These are phyloP conservation scores for Clathrospora elynae DNA, from an alignment of 2,329 filamentous ascomycete species.

Conservation along the genomic window DNA sequence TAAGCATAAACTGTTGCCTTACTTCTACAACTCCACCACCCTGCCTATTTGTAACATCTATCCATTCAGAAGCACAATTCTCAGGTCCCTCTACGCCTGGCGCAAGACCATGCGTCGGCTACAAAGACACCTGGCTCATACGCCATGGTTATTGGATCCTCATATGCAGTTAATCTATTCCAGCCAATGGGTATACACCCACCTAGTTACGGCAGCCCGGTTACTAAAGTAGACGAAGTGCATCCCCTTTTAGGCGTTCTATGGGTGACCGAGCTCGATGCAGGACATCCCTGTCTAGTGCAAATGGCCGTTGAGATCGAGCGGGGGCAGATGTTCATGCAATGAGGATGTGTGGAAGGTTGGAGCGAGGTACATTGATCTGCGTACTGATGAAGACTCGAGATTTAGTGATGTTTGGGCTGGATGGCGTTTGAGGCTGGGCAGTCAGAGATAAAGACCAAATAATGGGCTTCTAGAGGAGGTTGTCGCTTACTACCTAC, in stretches of 20 bases:
- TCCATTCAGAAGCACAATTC: too few species aligned
- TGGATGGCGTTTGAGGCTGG: background rate
- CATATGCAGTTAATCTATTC: conserved; percentile 15
- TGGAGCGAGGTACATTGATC: background rate
- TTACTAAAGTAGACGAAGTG: conserved; percentile 12
- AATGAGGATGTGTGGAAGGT: conserved; percentile 1
- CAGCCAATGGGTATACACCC: conserved; percentile 16
- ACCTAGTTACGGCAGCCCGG: conserved; percentile 12
- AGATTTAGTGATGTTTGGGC: background rate
- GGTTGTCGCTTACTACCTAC: too few species aligned
- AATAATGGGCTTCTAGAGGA: too few species aligned
- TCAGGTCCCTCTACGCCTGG: too few species aligned
- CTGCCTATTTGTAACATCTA: too few species aligned
- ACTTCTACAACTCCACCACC: too few species aligned
- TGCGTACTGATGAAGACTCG: background rate
- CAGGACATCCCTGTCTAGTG: conserved; percentile 5
- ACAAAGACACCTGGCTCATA: conserved; percentile 3
- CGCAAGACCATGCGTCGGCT: too few species aligned
- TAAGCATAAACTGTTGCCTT: too few species aligned
- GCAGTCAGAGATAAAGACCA: too few species aligned
- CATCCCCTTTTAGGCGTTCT: conserved; percentile 15
- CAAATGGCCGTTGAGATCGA: conserved; percentile 1
- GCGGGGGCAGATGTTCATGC: conserved; percentile 3
- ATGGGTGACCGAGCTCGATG: conserved; percentile 5
- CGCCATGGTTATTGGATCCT: conserved; percentile 9